Base-by-base conservation (phyloP, 2,329 filamentous ascomycete species). In the Chaetomiaceae sp. region DNA sequence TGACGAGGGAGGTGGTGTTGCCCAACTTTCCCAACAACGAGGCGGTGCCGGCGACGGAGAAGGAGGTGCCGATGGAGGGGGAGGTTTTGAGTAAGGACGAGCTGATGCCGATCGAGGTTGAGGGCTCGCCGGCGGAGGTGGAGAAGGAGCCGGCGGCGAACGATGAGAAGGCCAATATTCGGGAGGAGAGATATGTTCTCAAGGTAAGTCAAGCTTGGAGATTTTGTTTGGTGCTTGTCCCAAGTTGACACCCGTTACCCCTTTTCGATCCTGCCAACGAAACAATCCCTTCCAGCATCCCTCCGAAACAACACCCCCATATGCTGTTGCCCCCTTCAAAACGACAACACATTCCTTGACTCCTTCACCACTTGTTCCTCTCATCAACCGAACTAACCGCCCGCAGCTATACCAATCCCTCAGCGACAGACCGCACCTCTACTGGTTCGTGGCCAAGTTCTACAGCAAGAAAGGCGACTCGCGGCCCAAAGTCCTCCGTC, bases 381-480 rank as follows among this genome's bases (percentile, higher is more conserved):
- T n/a, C n/a, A n/a, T n/a, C n/a, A n/a, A n/a, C n/a, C n/a, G n/a
- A n/a, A n/a, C 36, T 47, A 27, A 29, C 40, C 7, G 2, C 29
- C 9, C 36, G 3, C 11, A 90, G 85, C 74, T 91, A 47, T 88
- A 83, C 71, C 82, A 89, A 66, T 86, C 84, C 5, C 54, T 81
- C 56, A 56, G 81, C 55, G 71, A 76, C 11, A 69, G 71, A 14
- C 85, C 85, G 0, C 73, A 72, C 54, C 76, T 80, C 0, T 91
- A 89, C 69, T 79, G 77, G 59, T 80, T 82, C 42, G 79, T 79
- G 7, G 76, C 75, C 43, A 80, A 80, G 50, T 74, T 72, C 59
- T 74, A 72, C 61, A 72, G 73, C 48, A 71, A 69, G 51, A 72
- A 68, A 6, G 66, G 68, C 6, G 69, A 70, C 54, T 63, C 59